Conservation (phyloP, 805 yeast genomes). For the Crinitomyces ghanaensis region DNA sequence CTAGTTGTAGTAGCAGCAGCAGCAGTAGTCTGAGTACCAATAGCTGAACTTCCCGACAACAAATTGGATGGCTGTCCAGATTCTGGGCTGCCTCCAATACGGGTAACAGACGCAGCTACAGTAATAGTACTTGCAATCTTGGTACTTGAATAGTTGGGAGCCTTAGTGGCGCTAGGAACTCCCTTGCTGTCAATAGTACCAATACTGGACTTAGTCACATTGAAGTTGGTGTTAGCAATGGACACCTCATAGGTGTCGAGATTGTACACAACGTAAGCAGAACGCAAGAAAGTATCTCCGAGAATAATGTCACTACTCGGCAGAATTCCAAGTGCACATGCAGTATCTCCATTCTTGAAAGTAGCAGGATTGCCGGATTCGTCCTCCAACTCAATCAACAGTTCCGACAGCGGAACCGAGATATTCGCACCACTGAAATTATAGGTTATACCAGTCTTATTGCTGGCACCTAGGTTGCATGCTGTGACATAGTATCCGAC, state of each 20-base stretch:
- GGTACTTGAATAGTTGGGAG: constrained; percentile 16
- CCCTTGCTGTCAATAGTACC: constrained; percentile 17
- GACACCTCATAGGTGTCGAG: constrained; percentile 45
- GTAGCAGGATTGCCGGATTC: constrained; percentile 12
- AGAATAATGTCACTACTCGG: constrained; percentile 29
- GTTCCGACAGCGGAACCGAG: constrained; percentile 18
- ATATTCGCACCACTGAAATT: constrained; percentile 18
- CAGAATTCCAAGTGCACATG: constrained; percentile 10
- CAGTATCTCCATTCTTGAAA: constrained; percentile 30
- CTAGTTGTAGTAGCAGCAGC: too few relatives aligned
- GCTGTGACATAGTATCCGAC: not conserved
- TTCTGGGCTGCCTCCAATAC: not conserved
- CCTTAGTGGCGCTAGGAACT: constrained; percentile 20
- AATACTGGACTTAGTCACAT: constrained; percentile 17
- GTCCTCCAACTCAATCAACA: constrained; percentile 11
- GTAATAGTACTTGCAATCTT: too few relatives aligned
- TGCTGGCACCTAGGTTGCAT: not conserved
- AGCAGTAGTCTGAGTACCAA: too few relatives aligned
- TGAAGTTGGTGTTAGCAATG: constrained; percentile 35
- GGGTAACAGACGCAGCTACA: not conserved
- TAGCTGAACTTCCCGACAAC: too few relatives aligned
- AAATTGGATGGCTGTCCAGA: not conserved
- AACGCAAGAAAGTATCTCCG: constrained; percentile 55
- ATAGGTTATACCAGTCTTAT: constrained; percentile 8
- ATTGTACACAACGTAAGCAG: constrained; percentile 60